phyloP scores from a whole-genome alignment of 805 yeast species.

The Wickerhamomyces hampshirensis region DNA sequence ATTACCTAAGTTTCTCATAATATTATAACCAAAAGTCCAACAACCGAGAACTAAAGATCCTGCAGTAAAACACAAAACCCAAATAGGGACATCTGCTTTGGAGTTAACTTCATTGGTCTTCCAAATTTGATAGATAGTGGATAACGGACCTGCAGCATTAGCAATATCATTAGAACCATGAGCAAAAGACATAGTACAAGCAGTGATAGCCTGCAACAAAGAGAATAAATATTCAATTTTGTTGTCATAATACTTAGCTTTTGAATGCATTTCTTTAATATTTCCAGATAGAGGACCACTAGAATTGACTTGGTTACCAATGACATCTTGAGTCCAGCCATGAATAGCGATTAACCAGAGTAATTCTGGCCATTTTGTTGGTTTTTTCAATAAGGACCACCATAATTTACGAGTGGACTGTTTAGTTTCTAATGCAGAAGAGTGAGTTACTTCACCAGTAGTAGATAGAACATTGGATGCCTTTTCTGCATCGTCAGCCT shows the following conservation, averaged over 20 bases:
- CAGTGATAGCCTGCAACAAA: conserved; percentile 65
- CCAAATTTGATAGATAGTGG: conserved; percentile 65
- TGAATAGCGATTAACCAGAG: conserved; percentile 46
- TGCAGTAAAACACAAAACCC: conserved; percentile 69
- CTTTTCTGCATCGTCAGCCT: conserved; percentile 18
- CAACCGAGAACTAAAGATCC: conserved; percentile 60
- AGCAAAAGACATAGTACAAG: conserved; percentile 76
- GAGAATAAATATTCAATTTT: conserved; percentile 66
- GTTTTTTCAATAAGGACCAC: conserved; percentile 38
- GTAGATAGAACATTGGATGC: conserved; percentile 9
- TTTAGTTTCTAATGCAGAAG: conserved; percentile 21
- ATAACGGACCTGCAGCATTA: conserved; percentile 72
- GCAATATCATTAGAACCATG: conserved; percentile 81
- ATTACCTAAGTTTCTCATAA: conserved; percentile 70
- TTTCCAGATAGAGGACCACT: conserved; percentile 40
- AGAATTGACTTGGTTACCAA: conserved; percentile 37
- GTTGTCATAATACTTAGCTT: conserved; percentile 65
- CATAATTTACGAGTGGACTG: conserved; percentile 34
- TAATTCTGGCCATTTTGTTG: conserved; percentile 50
- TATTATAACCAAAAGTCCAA: conserved; percentile 69
- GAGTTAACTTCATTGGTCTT: conserved; percentile 36
- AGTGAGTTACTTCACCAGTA: conserved; percentile 1
- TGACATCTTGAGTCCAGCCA: conserved; percentile 64
- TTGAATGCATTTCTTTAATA: conserved; percentile 45
- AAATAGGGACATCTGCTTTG: conserved; percentile 59